phyloP scores from a whole-genome alignment of 108 stramenopile genomes.

The Nitzschia inconspicua region DNA sequence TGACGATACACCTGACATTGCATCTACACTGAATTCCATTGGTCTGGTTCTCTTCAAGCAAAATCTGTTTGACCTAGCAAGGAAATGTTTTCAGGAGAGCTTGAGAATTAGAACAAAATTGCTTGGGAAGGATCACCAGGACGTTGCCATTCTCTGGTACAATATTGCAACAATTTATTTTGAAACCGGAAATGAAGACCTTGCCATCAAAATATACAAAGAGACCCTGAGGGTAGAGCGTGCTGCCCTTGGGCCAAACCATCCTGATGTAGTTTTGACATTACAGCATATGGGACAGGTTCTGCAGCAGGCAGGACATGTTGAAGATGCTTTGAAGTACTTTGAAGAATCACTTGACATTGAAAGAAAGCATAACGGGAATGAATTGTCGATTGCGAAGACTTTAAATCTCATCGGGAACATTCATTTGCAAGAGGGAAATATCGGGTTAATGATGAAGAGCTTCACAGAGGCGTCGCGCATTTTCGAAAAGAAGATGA shows the following conservation, averaged over 20 bases:
- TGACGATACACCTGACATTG: conserved; percentile 51
- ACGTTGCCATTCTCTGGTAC: conserved; percentile 52
- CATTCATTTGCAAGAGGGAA: conserved; percentile 42
- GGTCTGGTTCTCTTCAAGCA: conserved; percentile 61
- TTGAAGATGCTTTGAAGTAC: conserved; percentile 46
- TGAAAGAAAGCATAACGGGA: conserved; percentile 23
- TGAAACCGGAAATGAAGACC: conserved; percentile 50
- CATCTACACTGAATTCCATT: conserved; percentile 61
- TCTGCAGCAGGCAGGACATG: conserved; percentile 45
- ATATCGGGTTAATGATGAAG: conserved; percentile 51
- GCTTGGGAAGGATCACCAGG: conserved; percentile 47
- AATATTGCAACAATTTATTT: conserved; percentile 65
- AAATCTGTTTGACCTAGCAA: conserved; percentile 33
- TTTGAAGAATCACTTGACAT: conserved; percentile 49
- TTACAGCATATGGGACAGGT: conserved; percentile 58
- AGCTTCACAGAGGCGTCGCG: conserved; percentile 50
- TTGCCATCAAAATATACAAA: conserved; percentile 41
- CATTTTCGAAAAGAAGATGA: conserved; percentile 24
- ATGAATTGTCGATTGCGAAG: conserved; percentile 27
- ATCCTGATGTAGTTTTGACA: conserved; percentile 44
- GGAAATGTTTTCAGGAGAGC: conserved; percentile 45
- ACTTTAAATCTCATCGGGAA: conserved; percentile 60
- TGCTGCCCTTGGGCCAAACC: conserved; percentile 34
- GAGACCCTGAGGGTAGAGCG: conserved; percentile 61
- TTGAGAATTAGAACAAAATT: conserved; percentile 43